These are phyloP conservation scores for Sungouiozyma ichnusensis DNA, from an alignment of 805 yeast genomes.

Conservation along the genomic window DNA sequence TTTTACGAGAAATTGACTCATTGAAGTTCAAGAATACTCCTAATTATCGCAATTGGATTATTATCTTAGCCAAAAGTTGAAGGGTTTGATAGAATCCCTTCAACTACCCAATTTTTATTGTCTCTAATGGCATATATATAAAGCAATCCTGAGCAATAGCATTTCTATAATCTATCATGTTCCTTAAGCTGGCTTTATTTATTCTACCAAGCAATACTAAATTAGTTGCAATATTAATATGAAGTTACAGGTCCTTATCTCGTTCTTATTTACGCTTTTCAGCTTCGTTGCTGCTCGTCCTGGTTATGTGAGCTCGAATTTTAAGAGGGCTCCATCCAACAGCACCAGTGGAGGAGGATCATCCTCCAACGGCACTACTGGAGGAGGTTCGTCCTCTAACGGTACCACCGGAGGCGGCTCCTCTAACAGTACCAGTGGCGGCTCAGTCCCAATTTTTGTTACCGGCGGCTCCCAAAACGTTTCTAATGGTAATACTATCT, in stretches of 20 bases:
- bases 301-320: neutral
- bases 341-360: conserved; percentile 5
- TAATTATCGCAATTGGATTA: no score
- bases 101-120: no score
- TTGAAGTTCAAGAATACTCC: no score
- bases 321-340: conserved; percentile 1
- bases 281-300: neutral
- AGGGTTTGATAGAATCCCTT: no score
- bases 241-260: conserved; percentile 4
- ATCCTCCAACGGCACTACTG: no score
- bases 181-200: no score
- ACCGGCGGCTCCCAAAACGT: conserved; percentile 5
- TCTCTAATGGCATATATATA: no score
- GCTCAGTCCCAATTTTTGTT: conserved; percentile 10
- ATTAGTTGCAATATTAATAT: neutral
- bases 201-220: neutral
- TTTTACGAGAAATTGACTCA: no score
- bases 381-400: conserved; percentile 6
- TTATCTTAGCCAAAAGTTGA: no score
- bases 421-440: conserved; percentile 2
- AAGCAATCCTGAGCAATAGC: no score
- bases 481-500: conserved; percentile 7
- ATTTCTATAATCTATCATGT: no score
- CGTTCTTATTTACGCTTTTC: conserved; percentile 1
- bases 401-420: conserved; percentile 4